Evolutionary conservation across 2,329 filamentous ascomycete species (phyloP).

Genomic region (Clarireedia homoeocarpa): DNA sequence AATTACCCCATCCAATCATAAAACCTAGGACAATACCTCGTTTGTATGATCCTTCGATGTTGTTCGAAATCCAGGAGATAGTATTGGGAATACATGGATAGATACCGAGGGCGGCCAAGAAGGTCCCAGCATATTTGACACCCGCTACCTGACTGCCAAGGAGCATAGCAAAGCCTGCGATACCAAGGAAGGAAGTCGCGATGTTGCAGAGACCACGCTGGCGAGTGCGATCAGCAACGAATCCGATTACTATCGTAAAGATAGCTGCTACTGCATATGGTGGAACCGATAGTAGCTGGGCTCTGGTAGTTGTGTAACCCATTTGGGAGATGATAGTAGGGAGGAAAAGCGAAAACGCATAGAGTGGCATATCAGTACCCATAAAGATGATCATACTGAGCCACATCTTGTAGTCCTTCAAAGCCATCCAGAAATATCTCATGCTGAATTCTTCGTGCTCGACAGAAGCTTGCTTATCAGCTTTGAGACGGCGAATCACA

Average conservation of each 20-base stretch:
- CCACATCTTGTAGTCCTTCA: conserved; percentile 83
- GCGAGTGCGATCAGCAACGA: conserved; percentile 65
- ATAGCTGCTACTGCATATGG: conserved; percentile 67
- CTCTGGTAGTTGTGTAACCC: conserved; percentile 47
- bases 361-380: conserved; percentile 64
- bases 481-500: conserved; percentile 61
- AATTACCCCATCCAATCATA: conserved; percentile 87
- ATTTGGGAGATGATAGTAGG: conserved; percentile 66
- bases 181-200: conserved; percentile 57
- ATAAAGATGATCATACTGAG: conserved; percentile 69
- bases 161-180: conserved; percentile 74
- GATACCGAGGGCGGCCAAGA: conserved; percentile 79
- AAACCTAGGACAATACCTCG: conserved; percentile 80
- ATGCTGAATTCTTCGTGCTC: conserved; percentile 68
- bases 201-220: conserved; percentile 79
- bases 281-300: conserved; percentile 67
- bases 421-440: conserved; percentile 60
- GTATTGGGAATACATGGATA: conserved; percentile 85
- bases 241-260: conserved; percentile 63
- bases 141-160: conserved; percentile 54
- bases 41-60: conserved; percentile 85
- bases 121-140: conserved; percentile 76
- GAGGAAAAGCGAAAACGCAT: conserved; percentile 70
- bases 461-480: conserved; percentile 67
- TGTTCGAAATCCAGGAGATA: conserved; percentile 83